Evolutionary conservation across 1,139 yeast species (phyloP).

Genomic region (Pichia sp.): DNA sequence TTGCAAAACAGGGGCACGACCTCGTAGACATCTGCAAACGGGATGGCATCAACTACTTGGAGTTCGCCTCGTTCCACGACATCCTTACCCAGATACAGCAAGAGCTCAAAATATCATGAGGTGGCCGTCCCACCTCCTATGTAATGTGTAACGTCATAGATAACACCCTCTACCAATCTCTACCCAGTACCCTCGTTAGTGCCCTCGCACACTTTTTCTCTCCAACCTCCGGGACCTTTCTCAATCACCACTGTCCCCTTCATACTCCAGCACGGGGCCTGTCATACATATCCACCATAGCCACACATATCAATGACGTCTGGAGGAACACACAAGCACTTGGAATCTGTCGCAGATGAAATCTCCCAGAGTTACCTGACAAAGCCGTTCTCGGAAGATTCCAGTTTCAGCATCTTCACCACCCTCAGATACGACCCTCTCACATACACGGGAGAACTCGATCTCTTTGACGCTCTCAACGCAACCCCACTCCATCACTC

Average conservation of each 20-base stretch:
- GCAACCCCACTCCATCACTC: conserved; percentile 31
- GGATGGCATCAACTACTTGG: conserved; percentile 79
- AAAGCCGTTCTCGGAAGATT: background rate
- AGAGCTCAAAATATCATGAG: background rate
- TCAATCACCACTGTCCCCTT: no score
- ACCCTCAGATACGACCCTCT: conserved; percentile 72
- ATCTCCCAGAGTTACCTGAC: background rate
- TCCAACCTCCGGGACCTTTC: no score
- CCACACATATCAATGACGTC: background rate
- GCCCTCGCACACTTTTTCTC: no score
- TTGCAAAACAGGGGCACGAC: conserved; percentile 91
- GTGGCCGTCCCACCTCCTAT: background rate
- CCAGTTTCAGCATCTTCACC: conserved; percentile 39
- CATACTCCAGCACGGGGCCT: no score
- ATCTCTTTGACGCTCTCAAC: conserved; percentile 26
- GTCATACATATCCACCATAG: no score
- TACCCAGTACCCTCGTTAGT: no score
- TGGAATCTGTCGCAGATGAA: background rate
- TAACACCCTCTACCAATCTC: no score
- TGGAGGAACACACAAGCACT: background rate
- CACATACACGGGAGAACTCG: conserved; percentile 30
- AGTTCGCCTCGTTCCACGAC: conserved; percentile 70
- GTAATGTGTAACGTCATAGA: no score
- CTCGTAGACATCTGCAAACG: conserved; percentile 76
- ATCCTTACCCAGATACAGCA: conserved; percentile 53